Conservation (phyloP, 164 flowering plant genomes). For the Hamamelis virginiana region DNA sequence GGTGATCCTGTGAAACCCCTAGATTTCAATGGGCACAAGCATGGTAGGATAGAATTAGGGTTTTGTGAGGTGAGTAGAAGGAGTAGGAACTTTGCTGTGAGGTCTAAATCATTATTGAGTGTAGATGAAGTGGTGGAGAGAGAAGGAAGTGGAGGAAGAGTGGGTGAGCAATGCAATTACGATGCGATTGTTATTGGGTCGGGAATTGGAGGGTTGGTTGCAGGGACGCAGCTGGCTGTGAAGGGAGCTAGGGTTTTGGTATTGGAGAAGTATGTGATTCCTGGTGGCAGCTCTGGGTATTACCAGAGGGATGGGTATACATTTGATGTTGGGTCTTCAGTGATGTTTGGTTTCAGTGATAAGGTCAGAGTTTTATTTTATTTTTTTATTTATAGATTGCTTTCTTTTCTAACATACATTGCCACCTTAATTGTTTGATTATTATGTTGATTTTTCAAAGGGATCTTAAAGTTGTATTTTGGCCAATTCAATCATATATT, state of each 20-base stretch:
- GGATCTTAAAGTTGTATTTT: no score
- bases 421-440: no score
- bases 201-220: constrained; percentile 95
- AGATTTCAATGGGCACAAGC: neutral
- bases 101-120: constrained; percentile 33
- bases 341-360: constrained; percentile 97
- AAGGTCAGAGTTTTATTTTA: no score
- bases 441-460: no score
- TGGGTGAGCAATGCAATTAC: constrained; percentile 20
- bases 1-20: neutral
- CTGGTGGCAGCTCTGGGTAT: constrained; percentile 97
- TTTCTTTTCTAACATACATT: neutral
- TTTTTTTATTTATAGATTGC: no score
- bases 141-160: constrained; percentile 22
- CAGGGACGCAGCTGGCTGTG: constrained; percentile 91
- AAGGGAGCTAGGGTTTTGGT: constrained; percentile 92
- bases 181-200: constrained; percentile 99
- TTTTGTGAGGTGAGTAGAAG: constrained; percentile 1
- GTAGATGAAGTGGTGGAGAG: constrained; percentile 36
- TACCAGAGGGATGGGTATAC: constrained; percentile 86
- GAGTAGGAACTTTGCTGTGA: constrained; percentile 12
- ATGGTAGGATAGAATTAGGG: constrained; percentile 5
- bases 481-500: neutral
- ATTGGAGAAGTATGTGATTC: constrained; percentile 95
- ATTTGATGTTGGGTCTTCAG: constrained; percentile 98